phyloP scores from a whole-genome alignment of 2,329 filamentous ascomycete species.

The Colletotrichum viniferum region DNA sequence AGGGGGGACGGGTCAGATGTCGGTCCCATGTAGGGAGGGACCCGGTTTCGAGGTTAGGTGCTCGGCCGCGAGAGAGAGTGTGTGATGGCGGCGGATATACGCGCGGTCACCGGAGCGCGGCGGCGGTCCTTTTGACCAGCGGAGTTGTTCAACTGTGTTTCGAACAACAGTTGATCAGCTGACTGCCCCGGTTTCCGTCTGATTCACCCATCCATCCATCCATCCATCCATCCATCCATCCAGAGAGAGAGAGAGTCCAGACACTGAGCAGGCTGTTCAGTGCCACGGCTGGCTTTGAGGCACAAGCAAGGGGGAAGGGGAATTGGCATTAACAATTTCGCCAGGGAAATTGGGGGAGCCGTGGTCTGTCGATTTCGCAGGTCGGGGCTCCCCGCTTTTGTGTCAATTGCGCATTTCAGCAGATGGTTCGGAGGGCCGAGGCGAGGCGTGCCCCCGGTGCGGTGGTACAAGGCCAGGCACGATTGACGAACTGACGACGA shows the following conservation, averaged over 20 bases:
- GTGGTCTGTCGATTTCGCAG: background rate
- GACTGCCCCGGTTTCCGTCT: background rate
- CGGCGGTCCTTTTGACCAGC: background rate
- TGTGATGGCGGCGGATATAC: background rate
- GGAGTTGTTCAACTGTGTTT: background rate
- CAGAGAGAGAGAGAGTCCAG: background rate
- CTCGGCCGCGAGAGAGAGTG: background rate
- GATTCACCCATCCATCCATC: background rate
- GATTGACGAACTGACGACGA: background rate
- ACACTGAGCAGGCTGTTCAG: background rate
- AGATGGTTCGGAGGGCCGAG: background rate
- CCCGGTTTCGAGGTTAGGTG: background rate
- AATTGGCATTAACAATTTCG: slow-evolving; percentile 11
- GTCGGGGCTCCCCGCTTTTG: background rate
- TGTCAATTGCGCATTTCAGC: background rate
- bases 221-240: background rate
- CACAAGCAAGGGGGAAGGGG: background rate
- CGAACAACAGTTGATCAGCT: background rate
- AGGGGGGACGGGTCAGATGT: slow-evolving; percentile 8
- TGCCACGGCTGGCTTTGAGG: background rate
- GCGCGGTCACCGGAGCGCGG: background rate
- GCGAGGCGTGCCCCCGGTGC: background rate
- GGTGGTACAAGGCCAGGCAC: background rate
- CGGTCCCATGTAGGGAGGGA: slow-evolving; percentile 4
- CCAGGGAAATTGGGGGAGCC: slow-evolving; percentile 12